Conservation (phyloP, 495 filamentous ascomycete species). For the Rhypophila decipiens region DNA sequence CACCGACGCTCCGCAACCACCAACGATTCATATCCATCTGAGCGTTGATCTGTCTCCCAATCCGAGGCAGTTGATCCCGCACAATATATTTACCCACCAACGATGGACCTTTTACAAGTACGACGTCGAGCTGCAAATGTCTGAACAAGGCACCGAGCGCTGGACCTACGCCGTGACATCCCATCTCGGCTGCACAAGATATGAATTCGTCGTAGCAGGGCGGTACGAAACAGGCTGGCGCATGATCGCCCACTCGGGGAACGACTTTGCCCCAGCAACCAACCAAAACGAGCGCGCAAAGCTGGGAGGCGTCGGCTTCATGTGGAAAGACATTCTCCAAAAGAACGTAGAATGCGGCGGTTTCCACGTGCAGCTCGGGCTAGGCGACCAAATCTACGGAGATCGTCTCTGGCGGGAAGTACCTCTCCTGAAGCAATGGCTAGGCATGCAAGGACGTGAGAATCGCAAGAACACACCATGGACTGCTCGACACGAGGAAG, state of each 20-base stretch:
- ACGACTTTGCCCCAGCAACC: slow-evolving; percentile 86
- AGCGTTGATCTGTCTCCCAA: slow-evolving; percentile 88
- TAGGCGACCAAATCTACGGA: slow-evolving; percentile 93
- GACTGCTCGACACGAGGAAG: slow-evolving; percentile 91
- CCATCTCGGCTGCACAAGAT: slow-evolving; percentile 90
- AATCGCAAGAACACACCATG: slow-evolving; percentile 82
- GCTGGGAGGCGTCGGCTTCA: slow-evolving; percentile 81
- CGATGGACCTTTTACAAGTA: slow-evolving; percentile 96
- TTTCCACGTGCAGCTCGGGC: slow-evolving; percentile 86
- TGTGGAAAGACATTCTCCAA: slow-evolving; percentile 99
- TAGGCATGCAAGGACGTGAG: slow-evolving; percentile 82
- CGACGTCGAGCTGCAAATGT: slow-evolving; percentile 87
- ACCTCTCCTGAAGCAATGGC: slow-evolving; percentile 86
- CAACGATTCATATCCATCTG: slow-evolving; percentile 93
- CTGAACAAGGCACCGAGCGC: slow-evolving; percentile 69
- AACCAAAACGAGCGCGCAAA: slow-evolving; percentile 76
- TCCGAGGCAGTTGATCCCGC: slow-evolving; percentile 78
- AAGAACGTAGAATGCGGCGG: slow-evolving; percentile 95
- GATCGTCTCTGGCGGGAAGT: slow-evolving; percentile 97
- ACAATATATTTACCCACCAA: slow-evolving; percentile 81
- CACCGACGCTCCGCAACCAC: slow-evolving; percentile 86
- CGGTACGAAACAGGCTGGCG: slow-evolving; percentile 88
- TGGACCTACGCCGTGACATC: slow-evolving; percentile 99
- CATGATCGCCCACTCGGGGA: slow-evolving; percentile 92
- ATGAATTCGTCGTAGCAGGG: slow-evolving; percentile 95